Base-by-base conservation (phyloP, 352 stramenopile species). In the Globisporangium rhizosaccharum region DNA sequence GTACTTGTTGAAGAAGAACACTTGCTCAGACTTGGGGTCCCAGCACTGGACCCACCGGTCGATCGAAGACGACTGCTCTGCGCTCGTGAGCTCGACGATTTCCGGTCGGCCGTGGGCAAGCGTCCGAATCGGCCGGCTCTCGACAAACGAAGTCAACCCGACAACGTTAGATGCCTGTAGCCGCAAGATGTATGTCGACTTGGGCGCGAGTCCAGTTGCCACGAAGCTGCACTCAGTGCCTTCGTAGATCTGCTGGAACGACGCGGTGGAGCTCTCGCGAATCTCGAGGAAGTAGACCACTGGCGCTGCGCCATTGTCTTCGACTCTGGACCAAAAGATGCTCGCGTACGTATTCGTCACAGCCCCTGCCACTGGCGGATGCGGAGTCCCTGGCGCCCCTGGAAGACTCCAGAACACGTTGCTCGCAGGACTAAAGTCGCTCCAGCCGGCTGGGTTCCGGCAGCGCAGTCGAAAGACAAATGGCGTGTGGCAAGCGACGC, bases 1-100 rank as follows among this genome's bases (percentile, higher is more conserved):
- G 30, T 83, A 90, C 63, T 87, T 87, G 68, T 96, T 92, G 69
- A 94, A 96, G 67, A 86, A 96, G 62, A 96, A 96, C 0, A 94
- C 79, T 57, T 90, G 71, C 60, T 95, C 84, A 10, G 82, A 75
- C 61, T 86, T 88, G 37, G 74, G 74, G 41, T 96, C 87, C 87
- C 87, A 96, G 70, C 85, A 96, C 59, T 92, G 83, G 11, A 94
- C 75, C 87, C 87, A 96, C 0, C 74, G 74, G 51, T 88, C 73
- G 48, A 76, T 80, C 0, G 49, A 50, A 17, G 56, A 48, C 17
- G 48, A 71, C 49, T 78, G 62, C 45, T 85, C 82, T 0, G 49
- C 59, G 30, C 25, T 71, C 36, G 66, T 74, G 10, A 92, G 72
- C 39, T 90, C 79, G 23, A 91, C 74, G 15, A 92, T 84, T 65